A percentile compares a stretch with the other conserved stretches of the same genome.
Evolutionary conservation across 2,329 filamentous ascomycete genomes (phyloP).

Genomic region (Calonectria hawksworthii): DNA sequence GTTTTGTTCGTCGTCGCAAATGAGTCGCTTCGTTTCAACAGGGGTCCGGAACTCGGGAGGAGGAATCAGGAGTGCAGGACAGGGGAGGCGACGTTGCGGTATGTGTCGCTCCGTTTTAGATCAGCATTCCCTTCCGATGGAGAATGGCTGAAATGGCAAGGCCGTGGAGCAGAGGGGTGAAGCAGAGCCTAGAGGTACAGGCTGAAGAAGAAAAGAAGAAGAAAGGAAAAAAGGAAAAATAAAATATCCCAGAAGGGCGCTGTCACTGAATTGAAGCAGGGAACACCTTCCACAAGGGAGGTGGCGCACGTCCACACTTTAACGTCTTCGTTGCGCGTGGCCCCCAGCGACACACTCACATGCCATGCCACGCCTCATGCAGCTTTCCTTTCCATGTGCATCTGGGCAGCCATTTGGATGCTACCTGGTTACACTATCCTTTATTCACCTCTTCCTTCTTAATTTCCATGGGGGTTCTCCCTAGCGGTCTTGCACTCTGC

Average conservation of each 20-base stretch:
- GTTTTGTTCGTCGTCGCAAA: constrained; percentile 5
- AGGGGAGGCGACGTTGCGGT: not conserved
- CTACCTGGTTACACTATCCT: not conserved
- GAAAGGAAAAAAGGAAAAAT: not conserved
- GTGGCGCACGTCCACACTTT: constrained; percentile 14
- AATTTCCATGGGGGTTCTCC: not conserved
- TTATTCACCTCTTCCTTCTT: not conserved
- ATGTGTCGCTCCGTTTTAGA: not conserved
- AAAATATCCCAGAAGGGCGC: not conserved
- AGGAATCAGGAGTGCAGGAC: not conserved
- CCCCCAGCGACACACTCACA: not conserved
- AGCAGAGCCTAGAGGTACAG: not conserved
- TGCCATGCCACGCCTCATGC: constrained; percentile 8
- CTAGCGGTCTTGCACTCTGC: not conserved
- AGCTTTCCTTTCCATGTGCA: not conserved
- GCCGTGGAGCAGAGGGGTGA: not conserved
- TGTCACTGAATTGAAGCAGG: constrained; percentile 4
- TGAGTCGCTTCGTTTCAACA: constrained; percentile 13
- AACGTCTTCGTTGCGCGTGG: not conserved
- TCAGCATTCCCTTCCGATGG: not conserved
- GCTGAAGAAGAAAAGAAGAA: not conserved
- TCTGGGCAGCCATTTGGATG: not conserved
- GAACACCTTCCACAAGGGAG: constrained; percentile 15
- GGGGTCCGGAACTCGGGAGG: not conserved
- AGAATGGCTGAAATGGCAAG: not conserved